phyloP scores from a whole-genome alignment of 768 basidiomycete species.

The Trametes cingulata region DNA sequence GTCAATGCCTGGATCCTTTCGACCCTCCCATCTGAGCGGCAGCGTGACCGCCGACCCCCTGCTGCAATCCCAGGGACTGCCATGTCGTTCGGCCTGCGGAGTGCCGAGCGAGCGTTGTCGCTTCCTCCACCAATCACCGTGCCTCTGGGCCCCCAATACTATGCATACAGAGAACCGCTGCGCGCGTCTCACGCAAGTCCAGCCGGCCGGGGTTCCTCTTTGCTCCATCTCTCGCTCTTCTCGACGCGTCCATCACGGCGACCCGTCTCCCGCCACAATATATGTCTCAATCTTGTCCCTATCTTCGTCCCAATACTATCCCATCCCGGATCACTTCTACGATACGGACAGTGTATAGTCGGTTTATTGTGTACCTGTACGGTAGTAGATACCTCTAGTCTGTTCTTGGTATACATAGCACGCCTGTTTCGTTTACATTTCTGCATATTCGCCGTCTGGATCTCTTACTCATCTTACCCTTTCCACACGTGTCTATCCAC shows the following conservation, averaged over 20 bases:
- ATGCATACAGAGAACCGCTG: too few relatives aligned
- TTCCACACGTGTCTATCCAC: not conserved
- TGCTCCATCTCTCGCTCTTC: not conserved
- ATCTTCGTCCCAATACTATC: not conserved
- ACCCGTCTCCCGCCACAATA: too few relatives aligned
- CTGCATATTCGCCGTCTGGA: not conserved
- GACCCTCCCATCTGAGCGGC: too few relatives aligned
- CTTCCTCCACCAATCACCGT: too few relatives aligned
- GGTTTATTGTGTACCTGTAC: conserved; percentile 22
- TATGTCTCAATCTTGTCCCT: not conserved
- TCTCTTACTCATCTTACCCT: not conserved
- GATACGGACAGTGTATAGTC: conserved; percentile 24
- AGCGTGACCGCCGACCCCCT: not conserved
- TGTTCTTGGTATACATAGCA: conserved; percentile 22
- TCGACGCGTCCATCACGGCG: not conserved
- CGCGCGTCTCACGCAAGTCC: too few relatives aligned
- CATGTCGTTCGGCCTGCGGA: too few relatives aligned
- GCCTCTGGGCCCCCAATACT: too few relatives aligned
- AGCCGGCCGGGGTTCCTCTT: not conserved
- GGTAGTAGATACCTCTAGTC: conserved; percentile 24
- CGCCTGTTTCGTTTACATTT: conserved; percentile 8
- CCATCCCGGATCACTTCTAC: conserved; percentile 15
- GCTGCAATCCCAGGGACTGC: not conserved
- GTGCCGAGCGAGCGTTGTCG: too few relatives aligned
- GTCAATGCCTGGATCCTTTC: too few relatives aligned